These are phyloP conservation scores for Ramaria sp. DNA, from an alignment of 768 basidiomycete species.

Conservation along the genomic window DNA sequence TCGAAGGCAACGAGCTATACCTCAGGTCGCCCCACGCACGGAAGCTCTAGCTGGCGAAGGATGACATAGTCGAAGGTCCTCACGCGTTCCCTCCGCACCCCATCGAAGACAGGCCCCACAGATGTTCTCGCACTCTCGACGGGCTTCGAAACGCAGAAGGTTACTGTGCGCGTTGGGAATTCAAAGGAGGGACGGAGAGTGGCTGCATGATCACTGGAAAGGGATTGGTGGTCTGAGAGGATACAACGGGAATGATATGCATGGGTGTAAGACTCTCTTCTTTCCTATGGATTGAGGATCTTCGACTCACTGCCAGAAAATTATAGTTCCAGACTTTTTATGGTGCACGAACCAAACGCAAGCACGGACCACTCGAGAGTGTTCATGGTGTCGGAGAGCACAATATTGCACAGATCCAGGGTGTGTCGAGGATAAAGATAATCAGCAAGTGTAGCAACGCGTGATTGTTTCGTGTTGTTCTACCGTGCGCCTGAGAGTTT, in stretches of 20 bases:
- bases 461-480: too few species aligned
- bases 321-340: constrained; percentile 7
- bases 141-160: constrained; percentile 3
- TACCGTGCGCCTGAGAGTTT: too few species aligned
- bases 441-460: not conserved
- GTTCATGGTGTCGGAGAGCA: not conserved
- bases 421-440: constrained; percentile 12
- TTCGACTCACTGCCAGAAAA: not conserved
- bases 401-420: constrained; percentile 5
- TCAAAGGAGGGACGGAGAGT: constrained; percentile 12
- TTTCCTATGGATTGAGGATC: not conserved
- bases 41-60: constrained; percentile 14
- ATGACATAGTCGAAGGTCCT: constrained; percentile 10
- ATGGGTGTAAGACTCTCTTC: not conserved
- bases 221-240: constrained; percentile 10
- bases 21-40: constrained; percentile 10
- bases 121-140: constrained; percentile 17
- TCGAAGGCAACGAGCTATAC: constrained; percentile 19
- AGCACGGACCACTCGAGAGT: not conserved
- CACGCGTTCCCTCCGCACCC: constrained; percentile 11
- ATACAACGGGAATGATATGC: constrained; percentile 6
- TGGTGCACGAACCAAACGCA: constrained; percentile 2
- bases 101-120: constrained; percentile 10
- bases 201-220: constrained; percentile 12
- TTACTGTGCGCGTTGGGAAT: constrained; percentile 12